These are phyloP conservation scores for Cladosporium sp. DNA, from an alignment of 2,329 filamentous ascomycete genomes.

Conservation along the genomic window DNA sequence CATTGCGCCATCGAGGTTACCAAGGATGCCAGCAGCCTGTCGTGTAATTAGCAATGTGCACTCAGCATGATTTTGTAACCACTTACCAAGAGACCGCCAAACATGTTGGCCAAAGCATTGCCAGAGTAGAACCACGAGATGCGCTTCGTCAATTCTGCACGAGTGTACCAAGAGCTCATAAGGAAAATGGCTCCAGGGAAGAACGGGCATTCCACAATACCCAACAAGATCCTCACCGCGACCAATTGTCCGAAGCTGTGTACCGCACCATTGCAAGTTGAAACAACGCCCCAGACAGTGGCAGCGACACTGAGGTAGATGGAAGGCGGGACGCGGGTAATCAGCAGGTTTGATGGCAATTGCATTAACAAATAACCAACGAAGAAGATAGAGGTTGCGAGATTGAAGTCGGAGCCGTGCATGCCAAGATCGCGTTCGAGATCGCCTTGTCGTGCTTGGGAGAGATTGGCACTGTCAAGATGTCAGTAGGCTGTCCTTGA, in stretches of 20 bases:
- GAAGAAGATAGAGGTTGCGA: constrained; percentile 53
- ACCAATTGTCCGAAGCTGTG: constrained; percentile 42
- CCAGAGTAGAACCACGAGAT: constrained; percentile 25
- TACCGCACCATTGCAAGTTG: constrained; percentile 44
- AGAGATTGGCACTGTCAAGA: constrained; percentile 47
- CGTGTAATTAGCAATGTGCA: background rate
- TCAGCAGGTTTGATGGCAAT: constrained; percentile 56
- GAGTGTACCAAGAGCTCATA: constrained; percentile 50
- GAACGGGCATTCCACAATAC: constrained; percentile 50
- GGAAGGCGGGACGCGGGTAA: constrained; percentile 52
- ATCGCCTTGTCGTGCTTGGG: constrained; percentile 52
- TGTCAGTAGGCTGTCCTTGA: background rate
- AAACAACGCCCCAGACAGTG: constrained; percentile 40
- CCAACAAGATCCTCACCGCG: constrained; percentile 46
- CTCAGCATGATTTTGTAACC: background rate
- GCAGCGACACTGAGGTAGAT: constrained; percentile 50
- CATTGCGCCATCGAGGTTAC: constrained; percentile 23
- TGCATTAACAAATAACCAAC: constrained; percentile 61
- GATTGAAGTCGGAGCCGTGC: constrained; percentile 55
- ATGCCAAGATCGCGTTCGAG: constrained; percentile 53
- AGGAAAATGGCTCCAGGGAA: constrained; percentile 42
- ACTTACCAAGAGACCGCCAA: constrained; percentile 5
- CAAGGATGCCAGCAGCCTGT: constrained; percentile 46
- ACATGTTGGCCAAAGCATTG: constrained; percentile 30
- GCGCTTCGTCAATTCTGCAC: constrained; percentile 35